phyloP scores from a whole-genome alignment of 1,284 basidiomycete species.

The Ganoderma multipileum region DNA sequence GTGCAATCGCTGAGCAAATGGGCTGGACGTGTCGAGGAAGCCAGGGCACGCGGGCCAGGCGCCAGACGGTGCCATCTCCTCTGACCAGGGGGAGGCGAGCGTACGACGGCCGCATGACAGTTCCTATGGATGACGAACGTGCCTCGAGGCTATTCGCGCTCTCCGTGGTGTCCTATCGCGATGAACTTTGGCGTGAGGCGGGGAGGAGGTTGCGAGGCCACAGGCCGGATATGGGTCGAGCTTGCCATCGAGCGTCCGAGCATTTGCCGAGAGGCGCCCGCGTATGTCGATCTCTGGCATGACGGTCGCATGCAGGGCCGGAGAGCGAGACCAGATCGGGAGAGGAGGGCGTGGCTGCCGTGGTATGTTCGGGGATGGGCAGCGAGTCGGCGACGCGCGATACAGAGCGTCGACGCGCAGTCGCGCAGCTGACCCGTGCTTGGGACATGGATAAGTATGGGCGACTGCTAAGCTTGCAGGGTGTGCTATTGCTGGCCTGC shows the following conservation, averaged over 20 bases:
- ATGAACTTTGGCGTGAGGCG: not conserved
- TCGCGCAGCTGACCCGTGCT: constrained; percentile 22
- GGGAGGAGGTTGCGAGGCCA: constrained; percentile 6
- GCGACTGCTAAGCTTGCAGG: not conserved
- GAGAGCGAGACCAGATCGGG: not conserved
- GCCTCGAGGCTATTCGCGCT: not conserved
- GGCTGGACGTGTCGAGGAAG: constrained; percentile 21
- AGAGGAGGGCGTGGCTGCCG: constrained; percentile 8
- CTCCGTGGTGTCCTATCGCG: not conserved
- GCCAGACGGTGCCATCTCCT: constrained; percentile 16
- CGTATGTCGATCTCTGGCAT: constrained; percentile 10
- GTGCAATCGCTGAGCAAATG: constrained; percentile 13
- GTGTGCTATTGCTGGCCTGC: not conserved
- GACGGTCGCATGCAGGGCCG: constrained; percentile 14
- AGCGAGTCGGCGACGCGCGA: constrained; percentile 4
- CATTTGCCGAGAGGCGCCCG: constrained; percentile 26
- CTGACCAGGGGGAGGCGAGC: not conserved
- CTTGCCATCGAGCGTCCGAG: constrained; percentile 24
- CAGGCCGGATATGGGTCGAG: constrained; percentile 15
- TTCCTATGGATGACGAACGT: not conserved
- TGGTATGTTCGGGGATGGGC: constrained; percentile 22
- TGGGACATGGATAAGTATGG: not conserved
- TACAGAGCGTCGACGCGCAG: constrained; percentile 4
- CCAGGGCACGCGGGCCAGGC: constrained; percentile 22
- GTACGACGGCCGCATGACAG: not conserved